These are phyloP conservation scores for Trypanosoma caninum DNA, from an alignment of 208 protist genomes.

Conservation along the genomic window DNA sequence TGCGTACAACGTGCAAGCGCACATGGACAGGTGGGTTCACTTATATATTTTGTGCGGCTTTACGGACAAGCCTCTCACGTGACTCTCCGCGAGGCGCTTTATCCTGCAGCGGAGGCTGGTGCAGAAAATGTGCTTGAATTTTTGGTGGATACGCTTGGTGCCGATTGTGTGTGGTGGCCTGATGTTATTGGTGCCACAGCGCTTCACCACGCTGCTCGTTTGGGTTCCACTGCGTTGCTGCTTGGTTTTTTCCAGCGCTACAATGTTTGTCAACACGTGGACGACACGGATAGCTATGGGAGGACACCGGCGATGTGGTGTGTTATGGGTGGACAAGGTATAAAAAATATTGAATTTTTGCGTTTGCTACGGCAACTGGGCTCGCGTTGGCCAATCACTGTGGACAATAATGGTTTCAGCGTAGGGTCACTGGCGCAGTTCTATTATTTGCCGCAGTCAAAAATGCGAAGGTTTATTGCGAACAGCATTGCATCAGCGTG, in stretches of 20 bases:
- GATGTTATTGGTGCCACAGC: slow-evolving; percentile 32
- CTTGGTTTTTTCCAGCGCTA: slow-evolving; percentile 28
- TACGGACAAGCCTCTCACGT: not conserved
- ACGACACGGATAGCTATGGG: slow-evolving; percentile 30
- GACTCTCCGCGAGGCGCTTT: slow-evolving; percentile 15
- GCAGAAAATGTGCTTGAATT: slow-evolving; percentile 31
- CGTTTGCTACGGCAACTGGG: slow-evolving; percentile 32
- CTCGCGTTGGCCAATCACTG: slow-evolving; percentile 33
- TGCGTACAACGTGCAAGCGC: slow-evolving; percentile 1
- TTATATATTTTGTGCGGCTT: slow-evolving; percentile 33
- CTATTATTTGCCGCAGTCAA: not conserved
- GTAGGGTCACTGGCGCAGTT: slow-evolving; percentile 25
- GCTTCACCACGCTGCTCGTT: slow-evolving; percentile 56
- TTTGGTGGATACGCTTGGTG: slow-evolving; percentile 26
- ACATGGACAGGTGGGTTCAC: slow-evolving; percentile 25
- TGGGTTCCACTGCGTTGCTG: slow-evolving; percentile 23
- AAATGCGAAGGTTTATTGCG: slow-evolving; percentile 10
- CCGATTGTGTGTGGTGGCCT: slow-evolving; percentile 22
- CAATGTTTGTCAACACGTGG: slow-evolving; percentile 26
- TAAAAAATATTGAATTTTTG: slow-evolving; percentile 29
- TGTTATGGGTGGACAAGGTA: slow-evolving; percentile 23
- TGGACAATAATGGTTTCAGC: slow-evolving; percentile 24
- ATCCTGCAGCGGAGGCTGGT: slow-evolving; percentile 40
- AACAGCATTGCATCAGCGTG: not conserved
- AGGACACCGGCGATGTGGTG: slow-evolving; percentile 55